Evolutionary conservation across 257 asterid species (phyloP), one percentile per base, ranked within the genome.

Genomic region (Solanum sitiens): DNA sequence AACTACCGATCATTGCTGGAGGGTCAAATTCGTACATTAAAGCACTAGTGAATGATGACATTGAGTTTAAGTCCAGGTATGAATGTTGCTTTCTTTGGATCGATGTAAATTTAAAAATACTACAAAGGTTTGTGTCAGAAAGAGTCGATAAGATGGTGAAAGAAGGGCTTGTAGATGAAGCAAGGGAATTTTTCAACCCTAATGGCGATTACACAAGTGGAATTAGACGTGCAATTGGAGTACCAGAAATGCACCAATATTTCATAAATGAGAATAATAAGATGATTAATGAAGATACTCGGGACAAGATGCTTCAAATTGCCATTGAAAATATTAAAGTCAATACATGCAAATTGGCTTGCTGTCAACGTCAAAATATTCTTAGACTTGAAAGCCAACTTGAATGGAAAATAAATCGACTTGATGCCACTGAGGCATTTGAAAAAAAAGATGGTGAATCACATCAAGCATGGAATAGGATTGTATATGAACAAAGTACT

Each of bases 401-500:
- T 27, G 92, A 86, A 84, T 73, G 95, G 91, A 86, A 90, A 56
- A 86, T 94, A 71, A 94, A 93, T 86, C 92, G 89, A 61, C 91
- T 96, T 9, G 94, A 95, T 63, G 99, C 98, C 8, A 94, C 98
- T 0, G 98, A 94, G 87, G 98, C 92, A 12, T 93, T 94, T 71
- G 89, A 90, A 1, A 91, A 90, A n/a, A 90, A 87, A 45, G 94
- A 93, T 13, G 56, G 40, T 2, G 94, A 92, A 12, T 70, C 95
- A n/a, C 76, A 88, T 20, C 93, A 93, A 56, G 94, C 94, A 20
- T 96, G 99, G 99, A 90, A 93, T 70, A 86, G 92, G 53, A 77
- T 88, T 23, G 98, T 96, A 87, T 94, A 90, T 9, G 84, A 85
- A 56, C 97, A 94, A 1, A 89, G 97, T 84, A 23, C 91, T n/a